These are phyloP conservation scores for Secale cereale DNA, from an alignment of 176 grass and related monocot genomes.

Conservation along the genomic window DNA sequence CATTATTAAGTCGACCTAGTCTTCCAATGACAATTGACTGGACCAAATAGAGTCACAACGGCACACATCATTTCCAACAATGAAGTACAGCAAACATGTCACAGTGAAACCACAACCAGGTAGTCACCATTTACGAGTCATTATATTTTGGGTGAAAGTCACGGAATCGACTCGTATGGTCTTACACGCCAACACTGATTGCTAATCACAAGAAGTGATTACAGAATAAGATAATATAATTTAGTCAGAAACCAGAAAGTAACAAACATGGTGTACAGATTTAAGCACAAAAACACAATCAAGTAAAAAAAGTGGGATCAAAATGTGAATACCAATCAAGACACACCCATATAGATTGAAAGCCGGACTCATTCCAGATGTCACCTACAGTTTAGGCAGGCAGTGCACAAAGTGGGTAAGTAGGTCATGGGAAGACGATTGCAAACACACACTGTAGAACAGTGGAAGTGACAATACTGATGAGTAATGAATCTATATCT, in stretches of 20 bases:
- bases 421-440: not conserved
- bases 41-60: not conserved
- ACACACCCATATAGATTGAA: constrained; percentile 97
- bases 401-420: constrained; percentile 18
- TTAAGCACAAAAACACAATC: not conserved
- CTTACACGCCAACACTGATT: not conserved
- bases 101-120: not conserved
- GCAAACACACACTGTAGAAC: constrained; percentile 23
- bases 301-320: not conserved
- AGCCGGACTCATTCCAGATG: constrained; percentile 95
- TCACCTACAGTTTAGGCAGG: constrained; percentile 63
- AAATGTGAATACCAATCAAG: constrained; percentile 70
- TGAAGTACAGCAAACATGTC: not conserved
- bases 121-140: not conserved
- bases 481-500: constrained; percentile 7
- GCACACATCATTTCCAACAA: not conserved
- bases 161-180: not conserved
- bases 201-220: not conserved
- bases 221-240: not conserved
- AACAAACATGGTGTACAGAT: not conserved
- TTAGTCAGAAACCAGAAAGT: constrained; percentile 6
- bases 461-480: constrained; percentile 18
- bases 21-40: not conserved
- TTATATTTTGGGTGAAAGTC: not conserved
- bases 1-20: not conserved